Conservation (phyloP, 176 grass and related monocot species). For the Chloris gayana region DNA sequence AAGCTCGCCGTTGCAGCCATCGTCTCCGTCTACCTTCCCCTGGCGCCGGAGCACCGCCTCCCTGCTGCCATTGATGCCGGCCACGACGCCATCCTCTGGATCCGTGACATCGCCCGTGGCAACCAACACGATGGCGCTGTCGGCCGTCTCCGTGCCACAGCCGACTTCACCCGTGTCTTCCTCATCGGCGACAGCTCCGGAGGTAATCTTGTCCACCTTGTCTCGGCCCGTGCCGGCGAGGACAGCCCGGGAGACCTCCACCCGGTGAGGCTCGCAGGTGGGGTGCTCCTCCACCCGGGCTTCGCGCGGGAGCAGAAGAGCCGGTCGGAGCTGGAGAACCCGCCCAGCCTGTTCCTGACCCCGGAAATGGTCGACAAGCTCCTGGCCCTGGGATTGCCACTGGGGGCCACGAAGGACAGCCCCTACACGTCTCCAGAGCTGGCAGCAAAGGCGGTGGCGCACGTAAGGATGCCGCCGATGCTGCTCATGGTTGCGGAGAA, state of each 20-base stretch:
- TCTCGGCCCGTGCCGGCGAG: constrained; percentile 38
- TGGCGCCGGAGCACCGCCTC: constrained; percentile 46
- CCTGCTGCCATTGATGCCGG: constrained; percentile 26
- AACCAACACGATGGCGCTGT: neutral
- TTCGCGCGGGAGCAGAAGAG: constrained; percentile 30
- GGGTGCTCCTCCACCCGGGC: constrained; percentile 41
- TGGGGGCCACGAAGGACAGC: constrained; percentile 42
- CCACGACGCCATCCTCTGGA: constrained; percentile 44
- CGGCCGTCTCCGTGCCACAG: constrained; percentile 25
- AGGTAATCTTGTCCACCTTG: constrained; percentile 62
- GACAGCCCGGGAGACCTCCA: neutral
- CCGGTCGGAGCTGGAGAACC: constrained; percentile 55
- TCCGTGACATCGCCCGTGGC: constrained; percentile 36
- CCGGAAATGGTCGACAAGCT: constrained; percentile 47
- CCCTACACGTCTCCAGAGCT: constrained; percentile 32
- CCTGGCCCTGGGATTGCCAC: constrained; percentile 33
- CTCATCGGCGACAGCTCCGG: constrained; percentile 91
- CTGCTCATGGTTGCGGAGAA: constrained; percentile 38
- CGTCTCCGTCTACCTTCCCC: constrained; percentile 43
- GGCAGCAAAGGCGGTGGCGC: constrained; percentile 17
- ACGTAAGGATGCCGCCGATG: constrained; percentile 31
- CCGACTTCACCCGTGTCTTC: constrained; percentile 67
- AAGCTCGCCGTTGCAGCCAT: too few species aligned
- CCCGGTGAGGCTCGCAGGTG: constrained; percentile 43
- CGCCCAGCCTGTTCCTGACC: constrained; percentile 21